phyloP scores from a whole-genome alignment of 192 early-diverging fungal genomes.

The Backusella liffmaniae region DNA sequence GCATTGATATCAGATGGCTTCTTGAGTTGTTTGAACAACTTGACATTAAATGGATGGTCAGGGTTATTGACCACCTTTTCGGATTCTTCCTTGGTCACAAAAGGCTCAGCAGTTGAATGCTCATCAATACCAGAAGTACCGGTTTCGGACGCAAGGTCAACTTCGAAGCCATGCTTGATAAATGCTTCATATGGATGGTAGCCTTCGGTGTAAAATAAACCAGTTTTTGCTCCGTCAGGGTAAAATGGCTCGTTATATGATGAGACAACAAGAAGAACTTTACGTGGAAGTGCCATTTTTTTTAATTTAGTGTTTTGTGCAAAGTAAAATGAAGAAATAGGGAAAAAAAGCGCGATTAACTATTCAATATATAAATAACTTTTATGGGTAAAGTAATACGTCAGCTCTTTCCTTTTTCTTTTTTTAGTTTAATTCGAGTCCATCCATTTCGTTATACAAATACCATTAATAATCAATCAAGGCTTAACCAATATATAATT shows the following conservation, averaged over 20 bases:
- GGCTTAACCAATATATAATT: background rate
- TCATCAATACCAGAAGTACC: conserved; percentile 50
- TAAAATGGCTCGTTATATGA: conserved; percentile 53
- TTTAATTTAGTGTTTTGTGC: background rate
- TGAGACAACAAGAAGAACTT: conserved; percentile 49
- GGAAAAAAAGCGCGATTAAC: background rate
- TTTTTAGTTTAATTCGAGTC: background rate
- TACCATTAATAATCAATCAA: conserved; percentile 3
- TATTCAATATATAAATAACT: background rate
- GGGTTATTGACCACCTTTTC: conserved; percentile 37
- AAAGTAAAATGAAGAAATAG: background rate
- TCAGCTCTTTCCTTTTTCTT: background rate
- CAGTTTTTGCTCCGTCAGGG: conserved; percentile 48
- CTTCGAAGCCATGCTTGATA: conserved; percentile 44
- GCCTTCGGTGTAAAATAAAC: conserved; percentile 54
- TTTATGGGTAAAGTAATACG: background rate
- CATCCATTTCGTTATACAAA: background rate
- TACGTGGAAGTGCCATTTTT: conserved; percentile 39
- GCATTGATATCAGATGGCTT: conserved; percentile 49
- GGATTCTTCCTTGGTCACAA: conserved; percentile 41
- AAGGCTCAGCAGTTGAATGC: conserved; percentile 45
- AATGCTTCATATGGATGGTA: conserved; percentile 50
- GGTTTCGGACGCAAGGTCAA: conserved; percentile 54
- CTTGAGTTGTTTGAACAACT: conserved; percentile 39
- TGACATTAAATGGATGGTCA: conserved; percentile 39